Percentiles rank a stretch among this genome's conserved stretches.
Evolutionary conservation across 1,284 basidiomycete species (phyloP).

Genomic region (Pisolithus thermaeus): DNA sequence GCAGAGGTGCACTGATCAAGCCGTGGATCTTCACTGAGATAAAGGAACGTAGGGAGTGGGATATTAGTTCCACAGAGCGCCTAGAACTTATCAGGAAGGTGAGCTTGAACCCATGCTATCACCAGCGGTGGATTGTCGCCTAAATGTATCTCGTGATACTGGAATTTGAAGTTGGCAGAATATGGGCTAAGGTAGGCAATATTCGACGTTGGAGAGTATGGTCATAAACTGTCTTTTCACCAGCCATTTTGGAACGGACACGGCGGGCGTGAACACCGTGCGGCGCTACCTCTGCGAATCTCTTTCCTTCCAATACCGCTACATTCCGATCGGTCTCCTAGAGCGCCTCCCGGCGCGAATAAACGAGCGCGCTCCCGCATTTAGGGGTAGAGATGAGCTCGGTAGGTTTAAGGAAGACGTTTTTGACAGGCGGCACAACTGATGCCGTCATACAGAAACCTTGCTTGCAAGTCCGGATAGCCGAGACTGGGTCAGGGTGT

Average conservation of each 20-base stretch:
- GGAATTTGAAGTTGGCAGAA: slow-evolving; percentile 60
- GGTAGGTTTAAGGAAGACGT: slow-evolving; percentile 39
- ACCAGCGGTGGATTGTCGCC: neutral
- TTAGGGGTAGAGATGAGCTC: slow-evolving; percentile 81
- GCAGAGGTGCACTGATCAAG: slow-evolving; percentile 92
- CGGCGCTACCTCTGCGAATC: slow-evolving; percentile 93
- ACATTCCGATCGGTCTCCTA: slow-evolving; percentile 91
- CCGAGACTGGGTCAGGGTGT: slow-evolving; percentile 93
- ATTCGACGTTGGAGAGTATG: neutral
- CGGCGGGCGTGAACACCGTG: slow-evolving; percentile 87
- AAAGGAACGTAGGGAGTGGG: slow-evolving; percentile 90
- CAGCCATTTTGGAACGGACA: slow-evolving; percentile 89
- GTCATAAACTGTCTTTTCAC: too few species aligned
- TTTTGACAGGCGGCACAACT: neutral
- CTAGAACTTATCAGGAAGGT: slow-evolving; percentile 82
- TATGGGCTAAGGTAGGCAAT: slow-evolving; percentile 56
- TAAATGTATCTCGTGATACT: neutral
- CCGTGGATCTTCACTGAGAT: slow-evolving; percentile 97
- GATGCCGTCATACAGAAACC: slow-evolving; percentile 51
- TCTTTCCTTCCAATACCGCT: slow-evolving; percentile 92
- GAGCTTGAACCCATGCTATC: slow-evolving; percentile 13
- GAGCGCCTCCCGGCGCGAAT: slow-evolving; percentile 78
- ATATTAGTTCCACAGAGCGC: slow-evolving; percentile 88
- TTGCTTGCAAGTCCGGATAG: slow-evolving; percentile 77
- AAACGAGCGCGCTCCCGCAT: slow-evolving; percentile 88